Conservation (phyloP, 2,329 filamentous ascomycete genomes). For the Hypoxylon sp. region DNA sequence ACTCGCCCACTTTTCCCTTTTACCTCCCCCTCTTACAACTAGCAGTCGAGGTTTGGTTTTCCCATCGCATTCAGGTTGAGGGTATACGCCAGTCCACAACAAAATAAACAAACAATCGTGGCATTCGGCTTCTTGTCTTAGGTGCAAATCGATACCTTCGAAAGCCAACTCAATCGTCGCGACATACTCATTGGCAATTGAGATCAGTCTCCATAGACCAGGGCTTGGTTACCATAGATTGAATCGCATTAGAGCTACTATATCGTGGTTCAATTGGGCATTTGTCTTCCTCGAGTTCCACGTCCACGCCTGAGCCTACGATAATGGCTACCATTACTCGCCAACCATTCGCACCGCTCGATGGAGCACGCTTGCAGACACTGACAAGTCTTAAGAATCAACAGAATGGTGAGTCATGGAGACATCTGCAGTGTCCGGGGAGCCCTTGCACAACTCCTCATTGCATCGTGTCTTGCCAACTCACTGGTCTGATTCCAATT, state of each 20-base stretch:
- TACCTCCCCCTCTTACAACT: conserved; percentile 40
- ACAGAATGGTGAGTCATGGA: conserved; percentile 72
- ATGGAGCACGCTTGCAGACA: conserved; percentile 75
- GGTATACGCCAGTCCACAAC: conserved; percentile 33
- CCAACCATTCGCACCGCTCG: conserved; percentile 81
- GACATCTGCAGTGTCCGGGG: conserved; percentile 14
- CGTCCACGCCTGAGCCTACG: conserved; percentile 32
- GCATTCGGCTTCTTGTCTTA: conserved; percentile 27
- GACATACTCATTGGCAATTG: conserved; percentile 37
- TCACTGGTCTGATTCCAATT: conserved; percentile 9
- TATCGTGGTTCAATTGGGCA: conserved; percentile 35
- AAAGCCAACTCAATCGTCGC: conserved; percentile 21
- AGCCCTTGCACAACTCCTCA: conserved; percentile 11
- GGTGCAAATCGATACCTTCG: conserved; percentile 30
- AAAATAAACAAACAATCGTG: conserved; percentile 50
- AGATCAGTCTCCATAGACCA: conserved; percentile 33
- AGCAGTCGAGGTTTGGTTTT: conserved; percentile 27
- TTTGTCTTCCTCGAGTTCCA: conserved; percentile 29
- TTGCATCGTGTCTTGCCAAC: conserved; percentile 13
- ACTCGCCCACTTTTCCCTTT: conserved; percentile 51
- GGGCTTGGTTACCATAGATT: conserved; percentile 28
- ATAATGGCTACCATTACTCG: conserved; percentile 70
- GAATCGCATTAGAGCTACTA: conserved; percentile 26
- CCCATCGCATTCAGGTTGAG: conserved; percentile 25
- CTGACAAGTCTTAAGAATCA: conserved; percentile 82